Conservation (phyloP, 768 basidiomycete species). For the Russula brevipes region DNA sequence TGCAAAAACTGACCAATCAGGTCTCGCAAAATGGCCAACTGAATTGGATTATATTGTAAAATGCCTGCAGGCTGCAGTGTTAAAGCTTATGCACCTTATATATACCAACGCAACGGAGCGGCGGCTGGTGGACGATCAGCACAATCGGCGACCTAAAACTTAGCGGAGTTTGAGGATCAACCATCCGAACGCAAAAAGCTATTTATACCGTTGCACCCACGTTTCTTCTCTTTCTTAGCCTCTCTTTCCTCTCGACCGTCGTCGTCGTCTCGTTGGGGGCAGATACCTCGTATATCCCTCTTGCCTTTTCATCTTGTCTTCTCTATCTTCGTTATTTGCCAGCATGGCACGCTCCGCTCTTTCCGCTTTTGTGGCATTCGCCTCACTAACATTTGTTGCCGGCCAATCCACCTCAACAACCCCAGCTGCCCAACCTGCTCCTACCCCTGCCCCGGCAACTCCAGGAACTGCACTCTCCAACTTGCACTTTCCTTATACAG, state of each 20-base stretch:
- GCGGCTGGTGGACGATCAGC: too few relatives aligned
- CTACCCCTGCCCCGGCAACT: slow-evolving; percentile 18
- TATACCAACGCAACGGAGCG: too few relatives aligned
- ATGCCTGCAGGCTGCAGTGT: too few relatives aligned
- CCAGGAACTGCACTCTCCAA: slow-evolving; percentile 30
- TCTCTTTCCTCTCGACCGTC: not conserved
- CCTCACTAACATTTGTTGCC: slow-evolving; percentile 28
- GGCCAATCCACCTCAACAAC: slow-evolving; percentile 23
- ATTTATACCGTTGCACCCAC: slow-evolving; percentile 20
- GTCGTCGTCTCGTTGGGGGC: not conserved
- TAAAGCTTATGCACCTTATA: too few relatives aligned
- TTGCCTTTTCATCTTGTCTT: slow-evolving; percentile 13
- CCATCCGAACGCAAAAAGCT: slow-evolving; percentile 6
- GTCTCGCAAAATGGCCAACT: too few relatives aligned
- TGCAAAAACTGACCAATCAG: too few relatives aligned
- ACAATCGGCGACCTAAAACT: too few relatives aligned
- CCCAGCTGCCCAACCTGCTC: not conserved
- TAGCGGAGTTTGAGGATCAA: too few relatives aligned
- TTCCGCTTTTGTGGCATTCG: slow-evolving; percentile 33
- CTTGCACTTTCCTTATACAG: slow-evolving; percentile 28
- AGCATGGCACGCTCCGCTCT: slow-evolving; percentile 35
- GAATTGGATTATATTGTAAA: too few relatives aligned
- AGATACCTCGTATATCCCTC: not conserved
- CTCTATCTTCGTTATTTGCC: slow-evolving; percentile 17
- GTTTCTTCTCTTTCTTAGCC: too few relatives aligned